Base-by-base conservation (phyloP, 2,329 filamentous ascomycete species). In the Leptographium radiaticola region DNA sequence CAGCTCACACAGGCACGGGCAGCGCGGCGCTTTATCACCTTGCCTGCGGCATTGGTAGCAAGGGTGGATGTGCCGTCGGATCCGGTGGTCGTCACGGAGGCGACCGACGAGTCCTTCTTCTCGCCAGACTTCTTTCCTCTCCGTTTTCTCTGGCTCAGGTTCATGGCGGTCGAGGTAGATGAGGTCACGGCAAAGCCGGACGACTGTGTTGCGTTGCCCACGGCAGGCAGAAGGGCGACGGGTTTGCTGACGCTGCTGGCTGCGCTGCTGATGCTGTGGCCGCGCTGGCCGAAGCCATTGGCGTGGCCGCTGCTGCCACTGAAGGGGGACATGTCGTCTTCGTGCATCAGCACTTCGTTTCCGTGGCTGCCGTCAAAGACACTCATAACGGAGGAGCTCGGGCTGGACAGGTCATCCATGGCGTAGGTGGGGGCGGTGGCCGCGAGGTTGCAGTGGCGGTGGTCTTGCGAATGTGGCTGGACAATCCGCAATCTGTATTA, bases 1-100 rank as follows among this genome's bases (percentile, higher is more conserved):
- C 90, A 95, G 62, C 86, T 89, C 58, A 89, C 87, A 67, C 90
- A 96, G 18, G 90, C 90, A 62, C 91, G 87, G 11, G 89, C 89
- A n/a, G 90, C 89, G 64, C 90, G 80, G 63, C 89, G 79, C 71
- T 95, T 96, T 52, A 71, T 79, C 58, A 75, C 63, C 64, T 81
- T 81, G 56, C 69, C 65, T 11, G 65, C 58, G 39, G 65, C 67
- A 57, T 63, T 68, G 55, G 65, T 60, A 33, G 68, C 66, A 12
- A 64, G 51, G 45, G 39, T 52, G n/a, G 56, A 47, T 10, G 56
- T 48, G 46, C 52, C 52, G 39, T 59, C 56, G 1, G 54, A 58
- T 53, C 55, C 52, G 51, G 52, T 47, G 48, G 53, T 50, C 44
- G 36, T n/a, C 12, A 55, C 34, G 5, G 49, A 33, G 52, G 43